Evolutionary conservation across 495 filamentous ascomycete species (phyloP), one percentile per base, ranked within the genome.

Genomic region (Ascodesmis nigricans): DNA sequence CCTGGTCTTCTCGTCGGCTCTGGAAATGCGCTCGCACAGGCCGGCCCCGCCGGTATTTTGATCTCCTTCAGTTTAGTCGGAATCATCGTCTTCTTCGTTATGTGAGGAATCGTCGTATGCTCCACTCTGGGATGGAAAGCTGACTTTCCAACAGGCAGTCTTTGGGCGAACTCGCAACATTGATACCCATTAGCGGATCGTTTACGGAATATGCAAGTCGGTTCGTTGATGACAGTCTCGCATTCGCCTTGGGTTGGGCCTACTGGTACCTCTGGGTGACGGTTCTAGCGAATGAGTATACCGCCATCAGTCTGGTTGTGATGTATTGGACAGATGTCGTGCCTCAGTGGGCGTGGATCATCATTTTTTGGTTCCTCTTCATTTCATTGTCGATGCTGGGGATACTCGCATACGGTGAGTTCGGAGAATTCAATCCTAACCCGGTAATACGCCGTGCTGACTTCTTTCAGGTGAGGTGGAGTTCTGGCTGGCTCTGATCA

Each of bases 61-160:
- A 75, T 78, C 43, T 66, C 67, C 20, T 78, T 75, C 39, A 62
- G 59, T 4, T 52, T 75, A 25, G 57, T 69, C 34, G 66, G 64
- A 0, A 59, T 71, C 38, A 61, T 74, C 29, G 71, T 73, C 5
- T 77, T 70, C 42, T 69, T 66, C 41, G 65, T 71, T 15, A 68
- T 69, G 63, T 39, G 33, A 25, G 25, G 15, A 3, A 6, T 4
- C 10, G 20, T 7, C 16, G 10, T 10, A 13, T n/a, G 20, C 17
- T 30, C 9, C 19, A 5, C 27, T 15, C 27, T 8, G 15, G 10
- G 11, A 10, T 35, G 11, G 11, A 7, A 24, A 6, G 11, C 4
- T 17, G 10, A 13, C 25, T 11, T 21, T 19, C 18, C 17, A 25
- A 30, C n/a, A 44, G 41, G 41, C 62, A 67, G 57, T 61, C 62